Evolutionary conservation across 768 basidiomycete species (phyloP).

Genomic region (Auricularia sp.): DNA sequence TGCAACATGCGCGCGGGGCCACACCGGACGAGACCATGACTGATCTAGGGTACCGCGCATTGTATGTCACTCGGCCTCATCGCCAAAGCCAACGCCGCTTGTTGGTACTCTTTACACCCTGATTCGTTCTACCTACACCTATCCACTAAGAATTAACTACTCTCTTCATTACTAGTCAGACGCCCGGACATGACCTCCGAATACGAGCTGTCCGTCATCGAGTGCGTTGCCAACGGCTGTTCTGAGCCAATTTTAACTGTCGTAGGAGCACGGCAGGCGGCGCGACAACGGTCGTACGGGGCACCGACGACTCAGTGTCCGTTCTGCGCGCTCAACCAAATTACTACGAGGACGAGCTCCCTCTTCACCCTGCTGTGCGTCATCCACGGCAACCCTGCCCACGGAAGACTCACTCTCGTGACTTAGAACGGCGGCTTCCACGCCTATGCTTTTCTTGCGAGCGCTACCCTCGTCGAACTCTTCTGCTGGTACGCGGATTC

Average conservation of each 20-base stretch:
- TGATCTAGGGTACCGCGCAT: too few relatives aligned
- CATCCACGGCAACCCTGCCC: neutral
- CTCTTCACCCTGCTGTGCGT: neutral
- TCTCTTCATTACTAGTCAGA: too few relatives aligned
- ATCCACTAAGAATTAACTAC: too few relatives aligned
- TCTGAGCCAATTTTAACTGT: neutral
- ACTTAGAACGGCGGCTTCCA: neutral
- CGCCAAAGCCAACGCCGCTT: too few relatives aligned
- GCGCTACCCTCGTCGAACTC: neutral
- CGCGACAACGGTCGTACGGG: neutral
- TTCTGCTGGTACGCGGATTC: neutral
- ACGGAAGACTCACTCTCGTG: neutral
- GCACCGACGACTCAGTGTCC: neutral
- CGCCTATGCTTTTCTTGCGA: neutral
- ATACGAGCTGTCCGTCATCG: neutral
- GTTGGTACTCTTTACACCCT: too few relatives aligned
- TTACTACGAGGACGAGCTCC: neutral
- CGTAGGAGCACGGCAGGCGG: neutral
- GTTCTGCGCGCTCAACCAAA: neutral
- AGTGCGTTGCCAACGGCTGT: neutral
- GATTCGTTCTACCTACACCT: too few relatives aligned
- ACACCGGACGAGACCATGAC: too few relatives aligned
- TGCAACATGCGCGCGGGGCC: too few relatives aligned
- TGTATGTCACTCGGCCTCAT: too few relatives aligned
- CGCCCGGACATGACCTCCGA: too few relatives aligned